Conservation (phyloP, 164 flowering plant genomes). For the Vitis cinerea region DNA sequence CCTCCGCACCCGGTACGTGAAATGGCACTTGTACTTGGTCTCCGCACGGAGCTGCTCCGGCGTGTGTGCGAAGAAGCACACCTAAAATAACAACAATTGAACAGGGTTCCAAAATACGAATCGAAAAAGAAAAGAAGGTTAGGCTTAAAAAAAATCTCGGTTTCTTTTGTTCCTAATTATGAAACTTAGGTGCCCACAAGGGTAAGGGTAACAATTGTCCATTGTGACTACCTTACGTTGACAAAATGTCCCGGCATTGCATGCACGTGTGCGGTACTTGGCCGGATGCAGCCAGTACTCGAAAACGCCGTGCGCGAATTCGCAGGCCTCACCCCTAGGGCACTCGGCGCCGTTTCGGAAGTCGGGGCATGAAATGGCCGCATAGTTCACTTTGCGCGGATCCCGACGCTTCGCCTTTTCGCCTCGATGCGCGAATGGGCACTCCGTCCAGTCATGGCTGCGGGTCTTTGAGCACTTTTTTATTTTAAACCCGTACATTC, state of each 20-base stretch:
- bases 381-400: slow-evolving; percentile 33
- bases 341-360: slow-evolving; percentile 32
- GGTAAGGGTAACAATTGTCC: too few relatives aligned
- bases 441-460: slow-evolving; percentile 62
- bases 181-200: too few relatives aligned
- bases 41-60: slow-evolving; percentile 44
- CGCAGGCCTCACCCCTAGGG: slow-evolving; percentile 42
- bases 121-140: too few relatives aligned
- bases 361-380: slow-evolving; percentile 38
- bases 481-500: slow-evolving; percentile 57
- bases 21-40: slow-evolving; percentile 7
- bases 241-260: slow-evolving; percentile 47
- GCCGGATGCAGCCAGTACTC: slow-evolving; percentile 74
- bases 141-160: too few relatives aligned
- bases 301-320: slow-evolving; percentile 58
- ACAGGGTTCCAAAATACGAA: too few relatives aligned
- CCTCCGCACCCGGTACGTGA: not conserved
- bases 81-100: slow-evolving; percentile 13
- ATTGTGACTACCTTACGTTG: slow-evolving; percentile 17
- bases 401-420: slow-evolving; percentile 61
- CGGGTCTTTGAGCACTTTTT: slow-evolving; percentile 28
- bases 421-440: slow-evolving; percentile 57
- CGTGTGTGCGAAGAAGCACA: slow-evolving; percentile 70
- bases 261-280: slow-evolving; percentile 53
- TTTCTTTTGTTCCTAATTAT: too few relatives aligned